These are phyloP conservation scores for Iodosphaeria phyllophila DNA, from an alignment of 2,329 filamentous ascomycete genomes.

Conservation along the genomic window DNA sequence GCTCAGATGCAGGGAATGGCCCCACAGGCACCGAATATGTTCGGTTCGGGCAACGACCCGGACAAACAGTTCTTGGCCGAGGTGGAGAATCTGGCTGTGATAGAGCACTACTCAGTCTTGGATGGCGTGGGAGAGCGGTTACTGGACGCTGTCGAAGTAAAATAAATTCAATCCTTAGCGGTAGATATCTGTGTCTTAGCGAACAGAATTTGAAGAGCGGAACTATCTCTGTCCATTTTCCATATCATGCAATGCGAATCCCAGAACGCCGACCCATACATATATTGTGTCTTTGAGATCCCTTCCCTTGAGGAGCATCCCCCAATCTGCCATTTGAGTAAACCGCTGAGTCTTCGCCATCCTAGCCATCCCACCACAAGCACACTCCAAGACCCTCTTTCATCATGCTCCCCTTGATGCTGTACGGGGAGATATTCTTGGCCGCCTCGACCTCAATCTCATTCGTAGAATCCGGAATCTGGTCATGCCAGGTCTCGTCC, in stretches of 20 bases:
- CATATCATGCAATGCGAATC: constrained; percentile 1
- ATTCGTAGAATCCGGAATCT: constrained; percentile 51
- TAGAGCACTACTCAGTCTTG: constrained; percentile 83
- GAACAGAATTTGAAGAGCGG: too few species aligned
- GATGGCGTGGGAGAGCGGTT: constrained; percentile 77
- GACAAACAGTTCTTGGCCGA: constrained; percentile 89
- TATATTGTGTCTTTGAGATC: background rate
- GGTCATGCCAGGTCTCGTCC: constrained; percentile 80
- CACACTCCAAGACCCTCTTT: constrained; percentile 42
- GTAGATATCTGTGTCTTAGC: too few species aligned
- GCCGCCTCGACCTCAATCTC: constrained; percentile 36
- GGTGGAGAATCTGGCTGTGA: constrained; percentile 86
- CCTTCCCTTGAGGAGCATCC: too few species aligned
- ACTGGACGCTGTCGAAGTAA: constrained; percentile 33
- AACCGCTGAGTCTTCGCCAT: constrained; percentile 4
- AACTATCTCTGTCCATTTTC: too few species aligned
- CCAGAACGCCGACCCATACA: constrained; percentile 1
- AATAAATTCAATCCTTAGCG: too few species aligned
- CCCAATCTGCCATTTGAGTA: too few species aligned
- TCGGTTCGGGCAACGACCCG: constrained; percentile 82
- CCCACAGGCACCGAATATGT: constrained; percentile 52
- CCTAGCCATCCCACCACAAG: constrained; percentile 48
- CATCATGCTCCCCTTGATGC: constrained; percentile 46
- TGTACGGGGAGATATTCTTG: constrained; percentile 47
- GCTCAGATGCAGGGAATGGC: constrained; percentile 68